Evolutionary conservation across 177 flowering plant genomes (phyloP).

Genomic region (Tripterygium wilfordii): DNA sequence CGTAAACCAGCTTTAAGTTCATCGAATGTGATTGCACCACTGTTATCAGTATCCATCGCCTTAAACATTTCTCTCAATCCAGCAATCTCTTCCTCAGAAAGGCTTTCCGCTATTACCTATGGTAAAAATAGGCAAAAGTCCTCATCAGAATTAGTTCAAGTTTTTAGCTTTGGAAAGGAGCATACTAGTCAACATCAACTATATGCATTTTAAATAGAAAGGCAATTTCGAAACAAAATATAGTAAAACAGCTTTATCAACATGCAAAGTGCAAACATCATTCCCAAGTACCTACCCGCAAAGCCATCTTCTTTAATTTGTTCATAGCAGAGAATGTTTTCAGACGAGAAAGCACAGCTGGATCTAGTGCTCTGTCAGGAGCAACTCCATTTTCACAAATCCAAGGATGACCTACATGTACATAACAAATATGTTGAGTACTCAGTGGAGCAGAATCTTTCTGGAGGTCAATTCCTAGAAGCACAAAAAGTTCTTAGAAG

Average conservation of each 20-base stretch:
- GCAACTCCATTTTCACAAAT: conserved; percentile 9
- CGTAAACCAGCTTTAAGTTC: conserved; percentile 83
- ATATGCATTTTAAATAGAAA: too few relatives aligned
- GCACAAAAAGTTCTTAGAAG: too few relatives aligned
- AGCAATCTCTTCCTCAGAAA: conserved; percentile 91
- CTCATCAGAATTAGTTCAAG: not conserved
- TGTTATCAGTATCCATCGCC: conserved; percentile 84
- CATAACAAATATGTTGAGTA: too few relatives aligned
- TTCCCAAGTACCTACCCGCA: conserved; percentile 68
- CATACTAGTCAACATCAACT: too few relatives aligned
- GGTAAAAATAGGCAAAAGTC: conserved; percentile 1
- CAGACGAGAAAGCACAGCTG: conserved; percentile 6
- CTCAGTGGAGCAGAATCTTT: too few relatives aligned
- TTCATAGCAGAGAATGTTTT: conserved; percentile 7
- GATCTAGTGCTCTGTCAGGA: conserved; percentile 7
- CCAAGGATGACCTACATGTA: conserved; percentile 7
- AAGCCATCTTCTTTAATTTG: conserved; percentile 31
- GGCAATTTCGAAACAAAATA: too few relatives aligned
- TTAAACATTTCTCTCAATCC: conserved; percentile 79
- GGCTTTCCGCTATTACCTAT: conserved; percentile 83
- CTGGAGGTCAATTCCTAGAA: too few relatives aligned
- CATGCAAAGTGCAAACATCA: too few relatives aligned
- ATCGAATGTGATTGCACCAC: conserved; percentile 90
- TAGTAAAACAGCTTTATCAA: too few relatives aligned
- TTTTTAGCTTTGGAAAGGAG: too few relatives aligned